A percentile compares a stretch with the other conserved stretches of the same genome.
Conservation (phyloP, 2,329 filamentous ascomycete genomes). For the Dryadomyces quercivorus region DNA sequence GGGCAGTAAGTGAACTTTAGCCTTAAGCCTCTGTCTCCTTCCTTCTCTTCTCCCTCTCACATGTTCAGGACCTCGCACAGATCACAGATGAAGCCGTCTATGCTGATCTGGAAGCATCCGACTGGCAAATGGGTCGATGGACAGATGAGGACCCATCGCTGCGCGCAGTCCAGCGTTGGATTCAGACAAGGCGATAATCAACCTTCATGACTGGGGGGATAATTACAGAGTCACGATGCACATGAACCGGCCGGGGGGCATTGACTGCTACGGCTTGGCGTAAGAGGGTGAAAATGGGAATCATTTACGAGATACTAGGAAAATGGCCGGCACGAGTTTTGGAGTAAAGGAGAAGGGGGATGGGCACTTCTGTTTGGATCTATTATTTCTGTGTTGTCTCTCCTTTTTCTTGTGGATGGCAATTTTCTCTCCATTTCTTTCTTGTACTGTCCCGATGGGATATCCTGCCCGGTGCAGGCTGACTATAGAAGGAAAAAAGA, state of each 20-base stretch:
- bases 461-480: neutral
- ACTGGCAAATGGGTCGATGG: conserved; percentile 47
- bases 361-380: no score
- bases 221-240: neutral
- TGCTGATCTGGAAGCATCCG: conserved; percentile 37
- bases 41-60: neutral
- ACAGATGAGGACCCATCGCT: conserved; percentile 49
- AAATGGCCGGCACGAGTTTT: no score
- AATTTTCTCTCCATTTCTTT: neutral
- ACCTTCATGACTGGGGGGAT: neutral
- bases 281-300: neutral
- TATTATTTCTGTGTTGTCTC: neutral
- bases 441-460: neutral
- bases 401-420: neutral
- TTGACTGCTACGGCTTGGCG: neutral
- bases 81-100: conserved; percentile 50
- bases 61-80: conserved; percentile 35
- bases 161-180: conserved; percentile 45
- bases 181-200: conserved; percentile 27
- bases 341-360: no score
- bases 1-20: conserved; percentile 32
- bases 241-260: neutral
- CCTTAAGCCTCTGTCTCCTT: conserved; percentile 1
- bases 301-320: neutral
- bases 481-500: neutral